Evolutionary conservation across 257 asterid genomes (phyloP), one percentile per base, ranked within the genome.

Genomic region (Solanum corneliomulleri): DNA sequence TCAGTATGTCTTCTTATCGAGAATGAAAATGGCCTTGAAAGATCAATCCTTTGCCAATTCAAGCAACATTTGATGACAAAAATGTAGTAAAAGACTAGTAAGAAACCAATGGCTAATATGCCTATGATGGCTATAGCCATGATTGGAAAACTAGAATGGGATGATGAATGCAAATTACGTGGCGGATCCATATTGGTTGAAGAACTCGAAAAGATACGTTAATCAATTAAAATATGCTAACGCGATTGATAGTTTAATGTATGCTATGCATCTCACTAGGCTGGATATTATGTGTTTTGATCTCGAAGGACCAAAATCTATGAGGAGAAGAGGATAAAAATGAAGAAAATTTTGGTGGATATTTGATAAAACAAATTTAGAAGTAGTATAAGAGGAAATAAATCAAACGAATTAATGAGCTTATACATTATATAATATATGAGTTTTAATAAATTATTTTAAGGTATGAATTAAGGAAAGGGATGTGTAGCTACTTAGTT

Each of bases 21-120:
- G 87, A 89, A 62, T 1, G 98, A 92, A 84, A 92, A 91, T 10
- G 93, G 92, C 33, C 92, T 31, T 0, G 93, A 84, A 1, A 96
- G 89, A 47, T 95, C 98, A 88, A 94, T 92, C 7, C 97, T 75
- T 90, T 94, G 95, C 98, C 98, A 94, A 89, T 82, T 94, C 25
- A 94, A 76, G 92, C 99, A 95, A 84, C 98, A 95, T 86, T 95
- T 62, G 27, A 58, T 58, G 27, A 58, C 66, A 58, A 58, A 58
- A 58, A 60, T 60, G 68, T 58, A 58, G 27, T 9, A 58, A 9
- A 11, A 3, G 66, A 58, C 66, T 20, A 58, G 64, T 9, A 56
- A 56, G 64, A 56, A 56, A 56, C 23, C 23, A 56, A 56, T 56
- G n/a, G 64, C 64, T 56, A 47, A 56, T 56, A 20, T 18, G 23